Conservation (phyloP, 805 yeast genomes). For the Metschnikowia vanudenii region DNA sequence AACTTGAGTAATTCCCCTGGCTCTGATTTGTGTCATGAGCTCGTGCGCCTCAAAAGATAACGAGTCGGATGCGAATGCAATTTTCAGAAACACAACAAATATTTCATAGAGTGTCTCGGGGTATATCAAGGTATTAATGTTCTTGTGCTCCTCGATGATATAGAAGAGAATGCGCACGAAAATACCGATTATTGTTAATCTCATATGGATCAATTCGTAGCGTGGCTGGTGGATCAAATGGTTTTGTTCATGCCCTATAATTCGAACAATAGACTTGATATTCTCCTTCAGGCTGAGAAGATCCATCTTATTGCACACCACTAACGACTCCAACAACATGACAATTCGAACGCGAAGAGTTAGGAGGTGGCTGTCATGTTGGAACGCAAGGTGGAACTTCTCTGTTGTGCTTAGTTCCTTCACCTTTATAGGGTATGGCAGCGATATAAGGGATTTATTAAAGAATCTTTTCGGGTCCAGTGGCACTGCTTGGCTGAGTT, state of each 20-base stretch:
- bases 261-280: slow-evolving; percentile 40
- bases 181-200: slow-evolving; percentile 42
- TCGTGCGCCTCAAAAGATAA: slow-evolving; percentile 36
- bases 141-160: slow-evolving; percentile 33
- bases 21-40: slow-evolving; percentile 36
- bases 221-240: slow-evolving; percentile 45
- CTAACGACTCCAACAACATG: slow-evolving; percentile 47
- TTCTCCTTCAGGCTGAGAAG: slow-evolving; percentile 37
- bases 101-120: slow-evolving; percentile 46
- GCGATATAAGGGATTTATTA: slow-evolving; percentile 8
- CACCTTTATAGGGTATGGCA: slow-evolving; percentile 15
- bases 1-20: slow-evolving; percentile 24
- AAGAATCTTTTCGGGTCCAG: slow-evolving; percentile 6
- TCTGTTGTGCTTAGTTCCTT: slow-evolving; percentile 1
- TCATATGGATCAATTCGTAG: slow-evolving; percentile 32
- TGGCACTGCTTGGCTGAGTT: slow-evolving; percentile 46
- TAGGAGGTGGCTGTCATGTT: slow-evolving; percentile 46
- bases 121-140: slow-evolving; percentile 33
- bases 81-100: slow-evolving; percentile 49
- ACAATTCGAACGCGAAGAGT: slow-evolving; percentile 46
- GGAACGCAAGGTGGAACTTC: slow-evolving; percentile 22
- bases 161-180: slow-evolving; percentile 41
- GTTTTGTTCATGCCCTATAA: slow-evolving; percentile 51
- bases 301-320: slow-evolving; percentile 28
- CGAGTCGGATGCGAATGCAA: slow-evolving; percentile 50